These are phyloP conservation scores for Aspergillus flavus DNA, from an alignment of 2,329 filamentous ascomycete species.

Conservation along the genomic window DNA sequence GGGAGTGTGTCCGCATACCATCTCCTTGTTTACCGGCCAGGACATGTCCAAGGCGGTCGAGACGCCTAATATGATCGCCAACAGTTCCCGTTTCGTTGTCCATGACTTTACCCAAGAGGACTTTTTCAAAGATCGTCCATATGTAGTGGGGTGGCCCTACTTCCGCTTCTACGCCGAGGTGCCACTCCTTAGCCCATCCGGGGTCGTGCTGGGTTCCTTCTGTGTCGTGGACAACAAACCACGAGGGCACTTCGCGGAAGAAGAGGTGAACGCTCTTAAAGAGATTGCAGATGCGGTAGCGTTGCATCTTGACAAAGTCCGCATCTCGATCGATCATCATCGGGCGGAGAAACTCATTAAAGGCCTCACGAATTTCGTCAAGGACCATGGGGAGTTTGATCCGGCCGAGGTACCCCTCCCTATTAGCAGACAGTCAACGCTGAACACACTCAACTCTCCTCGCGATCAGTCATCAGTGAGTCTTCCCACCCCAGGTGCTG, in stretches of 20 bases:
- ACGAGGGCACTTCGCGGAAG: constrained; percentile 44
- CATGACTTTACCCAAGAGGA: constrained; percentile 42
- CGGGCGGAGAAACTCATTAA: constrained; percentile 59
- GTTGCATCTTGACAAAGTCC: constrained; percentile 59
- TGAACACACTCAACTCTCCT: constrained; percentile 1
- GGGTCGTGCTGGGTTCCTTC: constrained; percentile 61
- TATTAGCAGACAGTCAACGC: constrained; percentile 4
- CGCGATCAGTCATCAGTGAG: background rate
- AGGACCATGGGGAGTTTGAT: constrained; percentile 37
- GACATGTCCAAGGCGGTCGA: background rate
- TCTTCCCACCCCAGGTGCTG: background rate
- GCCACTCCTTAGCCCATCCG: constrained; percentile 58
- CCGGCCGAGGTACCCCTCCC: constrained; percentile 20
- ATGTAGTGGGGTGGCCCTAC: constrained; percentile 35
- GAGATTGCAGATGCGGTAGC: constrained; percentile 47
- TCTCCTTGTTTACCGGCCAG: constrained; percentile 26
- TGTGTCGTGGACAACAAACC: constrained; percentile 61
- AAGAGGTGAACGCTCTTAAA: constrained; percentile 10
- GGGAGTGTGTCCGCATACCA: constrained; percentile 18
- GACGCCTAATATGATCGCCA: constrained; percentile 8
- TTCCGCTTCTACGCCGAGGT: constrained; percentile 61
- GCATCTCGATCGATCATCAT: constrained; percentile 54
- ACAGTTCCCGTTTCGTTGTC: constrained; percentile 33
- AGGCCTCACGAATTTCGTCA: constrained; percentile 53
- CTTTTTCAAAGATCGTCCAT: constrained; percentile 37